Conservation (phyloP, 768 basidiomycete species). For the Tephrocybe rancida region DNA sequence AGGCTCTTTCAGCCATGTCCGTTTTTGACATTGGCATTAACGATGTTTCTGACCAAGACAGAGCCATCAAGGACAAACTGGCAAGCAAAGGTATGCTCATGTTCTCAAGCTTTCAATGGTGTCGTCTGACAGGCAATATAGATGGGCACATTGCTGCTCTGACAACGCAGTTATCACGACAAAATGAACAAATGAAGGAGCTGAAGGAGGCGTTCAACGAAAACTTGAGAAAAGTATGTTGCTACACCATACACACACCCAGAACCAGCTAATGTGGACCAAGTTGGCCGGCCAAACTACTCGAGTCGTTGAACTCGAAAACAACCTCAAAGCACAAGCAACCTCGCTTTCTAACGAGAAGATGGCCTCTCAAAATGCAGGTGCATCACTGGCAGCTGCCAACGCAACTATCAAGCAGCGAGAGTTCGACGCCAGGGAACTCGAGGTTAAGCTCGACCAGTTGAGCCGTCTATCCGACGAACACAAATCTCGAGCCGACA, state of each 20-base stretch:
- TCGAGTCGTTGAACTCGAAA: conserved; percentile 57
- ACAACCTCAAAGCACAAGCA: conserved; percentile 46
- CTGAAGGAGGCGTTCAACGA: conserved; percentile 44
- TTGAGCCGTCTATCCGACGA: conserved; percentile 56
- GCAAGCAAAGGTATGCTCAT: conserved; percentile 46
- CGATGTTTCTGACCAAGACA: conserved; percentile 51
- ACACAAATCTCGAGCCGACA: conserved; percentile 40
- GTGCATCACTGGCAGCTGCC: conserved; percentile 46
- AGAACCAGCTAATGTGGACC: conserved; percentile 10
- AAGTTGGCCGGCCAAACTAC: conserved; percentile 62
- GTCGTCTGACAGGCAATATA: conserved; percentile 22
- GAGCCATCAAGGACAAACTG: conserved; percentile 47
- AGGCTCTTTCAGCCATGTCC: conserved; percentile 39
- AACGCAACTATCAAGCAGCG: conserved; percentile 54
- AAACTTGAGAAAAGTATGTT: conserved; percentile 45
- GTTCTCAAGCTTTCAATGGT: not conserved
- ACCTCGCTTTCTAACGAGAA: conserved; percentile 62
- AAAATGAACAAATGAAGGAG: conserved; percentile 44
- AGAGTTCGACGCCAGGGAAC: conserved; percentile 50
- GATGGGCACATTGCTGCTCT: conserved; percentile 53
- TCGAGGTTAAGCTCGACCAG: conserved; percentile 57
- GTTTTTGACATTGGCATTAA: conserved; percentile 46
- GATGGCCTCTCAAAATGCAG: conserved; percentile 51
- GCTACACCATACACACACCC: not conserved
- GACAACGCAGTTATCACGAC: conserved; percentile 43